Evolutionary conservation across 2,329 filamentous ascomycete genomes (phyloP).

Genomic region (Nothomitra cinnamomea): DNA sequence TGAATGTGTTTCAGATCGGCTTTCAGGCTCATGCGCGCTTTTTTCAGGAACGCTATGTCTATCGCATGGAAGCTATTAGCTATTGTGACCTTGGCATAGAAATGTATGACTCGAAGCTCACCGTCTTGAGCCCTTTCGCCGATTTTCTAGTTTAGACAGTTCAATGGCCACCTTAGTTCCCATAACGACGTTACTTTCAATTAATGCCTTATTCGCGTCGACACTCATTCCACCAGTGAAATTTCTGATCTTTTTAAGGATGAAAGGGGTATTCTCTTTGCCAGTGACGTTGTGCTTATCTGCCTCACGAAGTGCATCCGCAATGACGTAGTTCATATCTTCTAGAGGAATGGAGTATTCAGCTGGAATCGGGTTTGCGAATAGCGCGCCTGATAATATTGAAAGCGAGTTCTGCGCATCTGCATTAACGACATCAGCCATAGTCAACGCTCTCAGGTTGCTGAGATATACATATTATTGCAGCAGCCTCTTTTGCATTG

Average conservation of each 20-base stretch:
- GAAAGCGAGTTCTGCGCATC: slow-evolving; percentile 56
- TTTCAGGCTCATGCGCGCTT: too few species aligned
- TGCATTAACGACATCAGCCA: slow-evolving; percentile 14
- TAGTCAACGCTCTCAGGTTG: slow-evolving; percentile 3
- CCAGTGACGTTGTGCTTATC: slow-evolving; percentile 49
- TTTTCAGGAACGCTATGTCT: neutral
- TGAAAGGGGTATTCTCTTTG: slow-evolving; percentile 68
- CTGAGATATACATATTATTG: slow-evolving; percentile 50
- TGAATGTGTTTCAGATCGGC: too few species aligned
- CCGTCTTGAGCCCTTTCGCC: slow-evolving; percentile 17
- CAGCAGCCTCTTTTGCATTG: slow-evolving; percentile 66
- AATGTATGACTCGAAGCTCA: slow-evolving; percentile 19
- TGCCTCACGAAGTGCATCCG: slow-evolving; percentile 48
- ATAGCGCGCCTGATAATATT: slow-evolving; percentile 63
- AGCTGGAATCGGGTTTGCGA: slow-evolving; percentile 75
- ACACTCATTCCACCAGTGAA: slow-evolving; percentile 57
- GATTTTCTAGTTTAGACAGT: slow-evolving; percentile 35
- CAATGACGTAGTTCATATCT: slow-evolving; percentile 54
- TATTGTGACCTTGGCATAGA: neutral
- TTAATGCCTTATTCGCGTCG: slow-evolving; percentile 53
- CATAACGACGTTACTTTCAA: slow-evolving; percentile 48
- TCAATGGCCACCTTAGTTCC: slow-evolving; percentile 49
- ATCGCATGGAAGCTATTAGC: too few species aligned
- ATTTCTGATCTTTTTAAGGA: slow-evolving; percentile 62
- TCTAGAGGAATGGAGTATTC: slow-evolving; percentile 50